Conservation (phyloP, 2,329 filamentous ascomycete species). For the Trichoderma polysporum region DNA sequence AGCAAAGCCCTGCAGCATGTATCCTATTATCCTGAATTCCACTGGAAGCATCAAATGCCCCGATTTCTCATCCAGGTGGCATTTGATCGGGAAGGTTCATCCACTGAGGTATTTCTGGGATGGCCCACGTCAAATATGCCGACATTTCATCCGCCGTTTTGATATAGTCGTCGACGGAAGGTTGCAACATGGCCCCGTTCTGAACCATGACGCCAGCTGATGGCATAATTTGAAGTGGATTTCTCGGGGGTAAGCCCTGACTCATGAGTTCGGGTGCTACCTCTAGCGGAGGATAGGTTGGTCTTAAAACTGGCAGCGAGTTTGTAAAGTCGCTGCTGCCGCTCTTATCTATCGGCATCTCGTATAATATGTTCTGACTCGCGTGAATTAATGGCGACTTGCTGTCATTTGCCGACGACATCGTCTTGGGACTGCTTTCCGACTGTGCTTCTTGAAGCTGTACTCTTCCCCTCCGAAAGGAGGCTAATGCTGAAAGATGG, state of each 20-base stretch:
- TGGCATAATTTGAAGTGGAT: constrained; percentile 20
- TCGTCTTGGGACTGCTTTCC: constrained; percentile 10
- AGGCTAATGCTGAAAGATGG: constrained; percentile 25
- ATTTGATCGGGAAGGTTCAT: constrained; percentile 17
- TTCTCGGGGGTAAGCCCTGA: constrained; percentile 16
- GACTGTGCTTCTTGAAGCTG: constrained; percentile 23
- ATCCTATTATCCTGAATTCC: no score
- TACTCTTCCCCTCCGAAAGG: constrained; percentile 24
- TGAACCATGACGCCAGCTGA: constrained; percentile 21
- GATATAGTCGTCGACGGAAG: constrained; percentile 28
- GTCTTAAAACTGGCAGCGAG: constrained; percentile 18
- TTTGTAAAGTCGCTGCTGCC: constrained; percentile 5
- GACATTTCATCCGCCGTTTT: constrained; percentile 30
- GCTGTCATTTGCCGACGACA: constrained; percentile 16
- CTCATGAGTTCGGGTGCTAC: constrained; percentile 4
- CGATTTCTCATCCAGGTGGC: not conserved
- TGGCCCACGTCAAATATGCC: constrained; percentile 27
- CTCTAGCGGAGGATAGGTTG: not conserved
- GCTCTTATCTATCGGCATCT: not conserved
- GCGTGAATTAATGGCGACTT: constrained; percentile 23
- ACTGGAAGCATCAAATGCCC: not conserved
- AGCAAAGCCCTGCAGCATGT: not conserved
- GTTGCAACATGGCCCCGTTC: constrained; percentile 21
- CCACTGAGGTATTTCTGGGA: constrained; percentile 24
- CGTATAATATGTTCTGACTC: constrained; percentile 10